These are phyloP conservation scores for Aureobasidium sp. DNA, from an alignment of 2,329 filamentous ascomycete species.

Conservation along the genomic window DNA sequence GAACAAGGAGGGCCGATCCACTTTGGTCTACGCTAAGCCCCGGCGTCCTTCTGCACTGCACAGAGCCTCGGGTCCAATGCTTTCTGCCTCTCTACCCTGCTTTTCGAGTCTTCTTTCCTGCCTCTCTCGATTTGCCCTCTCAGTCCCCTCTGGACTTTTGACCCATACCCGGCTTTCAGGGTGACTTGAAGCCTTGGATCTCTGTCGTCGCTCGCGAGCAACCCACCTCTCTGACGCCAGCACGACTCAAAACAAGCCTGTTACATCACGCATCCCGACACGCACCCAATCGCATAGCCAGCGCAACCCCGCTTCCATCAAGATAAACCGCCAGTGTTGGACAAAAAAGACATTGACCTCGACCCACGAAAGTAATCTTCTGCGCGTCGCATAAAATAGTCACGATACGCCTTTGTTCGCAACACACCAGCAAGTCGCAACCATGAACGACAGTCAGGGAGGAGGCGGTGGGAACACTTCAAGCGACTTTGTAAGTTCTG, in stretches of 20 bases:
- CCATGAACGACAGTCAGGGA: slow-evolving; percentile 37
- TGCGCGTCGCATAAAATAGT: slow-evolving; percentile 10
- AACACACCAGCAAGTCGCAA: slow-evolving; percentile 18
- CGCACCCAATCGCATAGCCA: background rate
- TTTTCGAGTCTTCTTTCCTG: slow-evolving; percentile 11
- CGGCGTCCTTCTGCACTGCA: slow-evolving; percentile 5
- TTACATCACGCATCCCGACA: slow-evolving; percentile 11
- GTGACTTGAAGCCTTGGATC: background rate
- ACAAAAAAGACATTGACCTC: background rate
- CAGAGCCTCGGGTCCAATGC: slow-evolving; percentile 11
- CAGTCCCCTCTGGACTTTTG: background rate
- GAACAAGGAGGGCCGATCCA: slow-evolving; percentile 8
- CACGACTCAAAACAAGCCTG: background rate
- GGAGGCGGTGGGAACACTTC: slow-evolving; percentile 63
- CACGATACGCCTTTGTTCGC: slow-evolving; percentile 1
- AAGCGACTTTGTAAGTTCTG: slow-evolving; percentile 83
- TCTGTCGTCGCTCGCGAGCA: background rate
- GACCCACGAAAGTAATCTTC: background rate
- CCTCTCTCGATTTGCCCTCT: background rate
- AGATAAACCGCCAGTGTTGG: background rate
- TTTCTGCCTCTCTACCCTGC: slow-evolving; percentile 8
- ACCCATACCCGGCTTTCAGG: background rate
- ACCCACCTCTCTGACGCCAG: too few species aligned
- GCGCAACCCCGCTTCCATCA: background rate
- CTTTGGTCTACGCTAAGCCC: slow-evolving; percentile 1